A percentile compares a stretch with the other conserved stretches of the same genome.
Evolutionary conservation across 768 basidiomycete species (phyloP).

Genomic region (Baorangia bicolor): DNA sequence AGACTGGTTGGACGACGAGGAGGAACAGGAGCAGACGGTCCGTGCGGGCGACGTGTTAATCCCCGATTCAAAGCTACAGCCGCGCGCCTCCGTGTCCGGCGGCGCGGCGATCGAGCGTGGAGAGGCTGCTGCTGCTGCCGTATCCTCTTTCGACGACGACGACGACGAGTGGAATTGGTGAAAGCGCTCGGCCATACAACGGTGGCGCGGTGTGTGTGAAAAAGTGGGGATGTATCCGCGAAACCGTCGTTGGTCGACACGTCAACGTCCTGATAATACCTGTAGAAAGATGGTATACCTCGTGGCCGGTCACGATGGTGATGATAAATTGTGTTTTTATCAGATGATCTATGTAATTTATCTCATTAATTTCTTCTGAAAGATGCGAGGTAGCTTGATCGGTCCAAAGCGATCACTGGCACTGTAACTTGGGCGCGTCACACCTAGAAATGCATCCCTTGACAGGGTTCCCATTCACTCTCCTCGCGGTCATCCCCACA

Average conservation of each 20-base stretch:
- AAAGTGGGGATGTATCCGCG: too few species aligned
- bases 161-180: conserved; percentile 68
- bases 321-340: not conserved
- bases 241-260: too few species aligned
- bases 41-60: conserved; percentile 22
- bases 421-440: too few species aligned
- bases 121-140: not conserved
- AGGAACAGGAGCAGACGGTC: conserved; percentile 29
- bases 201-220: too few species aligned
- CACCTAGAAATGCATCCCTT: too few species aligned
- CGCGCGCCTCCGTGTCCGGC: not conserved
- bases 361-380: not conserved
- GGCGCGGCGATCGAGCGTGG: too few species aligned
- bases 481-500: too few species aligned
- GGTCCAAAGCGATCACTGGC: too few species aligned
- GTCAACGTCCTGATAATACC: too few species aligned
- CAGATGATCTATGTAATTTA: not conserved
- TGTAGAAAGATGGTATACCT: too few species aligned
- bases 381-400: too few species aligned
- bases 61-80: conserved; percentile 29
- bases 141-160: conserved; percentile 39
- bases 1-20: conserved; percentile 42
- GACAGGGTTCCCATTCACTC: too few species aligned
- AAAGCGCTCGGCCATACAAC: not conserved
- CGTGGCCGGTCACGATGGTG: not conserved